Base-by-base conservation (phyloP, 805 yeast species). In the Metschnikowia reukaufii region DNA sequence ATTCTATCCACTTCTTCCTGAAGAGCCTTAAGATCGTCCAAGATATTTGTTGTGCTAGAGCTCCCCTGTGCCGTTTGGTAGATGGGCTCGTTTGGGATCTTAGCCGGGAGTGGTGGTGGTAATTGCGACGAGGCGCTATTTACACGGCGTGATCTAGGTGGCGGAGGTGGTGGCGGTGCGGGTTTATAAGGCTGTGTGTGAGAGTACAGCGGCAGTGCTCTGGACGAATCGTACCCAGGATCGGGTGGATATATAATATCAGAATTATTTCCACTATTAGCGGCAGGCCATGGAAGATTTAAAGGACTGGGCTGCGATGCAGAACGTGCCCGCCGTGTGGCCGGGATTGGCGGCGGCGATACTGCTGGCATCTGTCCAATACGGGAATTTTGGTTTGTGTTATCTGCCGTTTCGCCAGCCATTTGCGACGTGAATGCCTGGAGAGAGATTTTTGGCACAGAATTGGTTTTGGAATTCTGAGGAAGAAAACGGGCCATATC, bases 1-100 rank as follows among this genome's bases (percentile, higher is more conserved):
- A 84, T 67, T 43, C 76, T 73, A 55, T 85, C 86, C 18, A 85
- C 88, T 61, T 85, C 90, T 31, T 75, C 83, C 56, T 84, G 88
- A 39, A 85, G 69, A 7, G 84, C 84, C 57, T 77, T 77, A 47
- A 85, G 68, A 58, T 84, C 86, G 39, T 84, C 83, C 54, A 85
- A 63, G 18, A 84, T 78, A 50, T 83, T 80, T 3, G 76, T 65
- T 20, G 77, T 72, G 50, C 75, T 70, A 32, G 55, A 50, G 35
- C 47, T 46, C 35, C 44, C 43, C 23, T 43, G 52, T 1, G 51
- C 6, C 27, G 43, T 42, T 19, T 47, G 50, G 41, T 55, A 56
- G 5, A 50, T 40, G n/a, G 50, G 42, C 36, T 56, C 52, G 48
- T 61, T 57, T 6, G 74, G 57, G 10, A 54, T 25, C 25, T 54